Evolutionary conservation across 495 filamentous ascomycete species (phyloP), one percentile per base, ranked within the genome.

Genomic region (Recurvomyces mirabilis): DNA sequence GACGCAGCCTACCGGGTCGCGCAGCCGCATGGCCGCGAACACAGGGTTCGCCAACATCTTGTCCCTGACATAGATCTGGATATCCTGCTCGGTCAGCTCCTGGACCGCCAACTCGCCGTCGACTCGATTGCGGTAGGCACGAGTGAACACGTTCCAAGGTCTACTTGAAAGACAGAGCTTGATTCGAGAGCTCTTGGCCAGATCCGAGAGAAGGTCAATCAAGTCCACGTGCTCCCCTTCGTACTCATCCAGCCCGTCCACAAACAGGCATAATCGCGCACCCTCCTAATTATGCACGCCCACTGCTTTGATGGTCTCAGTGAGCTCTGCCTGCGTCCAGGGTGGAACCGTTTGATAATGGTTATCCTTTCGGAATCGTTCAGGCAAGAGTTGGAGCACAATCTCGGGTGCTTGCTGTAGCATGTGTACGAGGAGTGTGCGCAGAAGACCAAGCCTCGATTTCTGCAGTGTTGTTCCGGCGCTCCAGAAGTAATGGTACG

Each of bases 231-330:
- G 35, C 13, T 50, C 34, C 17, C 41, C 51, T 14, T 41, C 22
- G 19, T 49, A 54, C 40, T 54, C 51, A 24, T 54, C 51, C 5
- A 54, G 46, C 0, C 51, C 51, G 26, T 54, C 51, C 13, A 54
- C 37, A 21, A 54, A 38, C 40, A 54, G 46, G 24, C 18, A 38
- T 17, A 48, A 53, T 5, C 45, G 28, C n/a, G n/a, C n/a, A n/a
- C n/a, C n/a, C n/a, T n/a, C n/a, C n/a, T n/a, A n/a, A n/a, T n/a
- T n/a, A n/a, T n/a, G n/a, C n/a, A n/a, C n/a, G n/a, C n/a, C n/a
- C n/a, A n/a, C n/a, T n/a, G n/a, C n/a, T n/a, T n/a, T n/a, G n/a
- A n/a, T n/a, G n/a, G n/a, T n/a, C n/a, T n/a, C n/a, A n/a, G n/a
- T n/a, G n/a, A n/a, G n/a, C n/a, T n/a, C n/a, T n/a, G n/a, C n/a